These are phyloP conservation scores for Candida taoyuanica DNA, from an alignment of 805 yeast genomes.

Conservation along the genomic window DNA sequence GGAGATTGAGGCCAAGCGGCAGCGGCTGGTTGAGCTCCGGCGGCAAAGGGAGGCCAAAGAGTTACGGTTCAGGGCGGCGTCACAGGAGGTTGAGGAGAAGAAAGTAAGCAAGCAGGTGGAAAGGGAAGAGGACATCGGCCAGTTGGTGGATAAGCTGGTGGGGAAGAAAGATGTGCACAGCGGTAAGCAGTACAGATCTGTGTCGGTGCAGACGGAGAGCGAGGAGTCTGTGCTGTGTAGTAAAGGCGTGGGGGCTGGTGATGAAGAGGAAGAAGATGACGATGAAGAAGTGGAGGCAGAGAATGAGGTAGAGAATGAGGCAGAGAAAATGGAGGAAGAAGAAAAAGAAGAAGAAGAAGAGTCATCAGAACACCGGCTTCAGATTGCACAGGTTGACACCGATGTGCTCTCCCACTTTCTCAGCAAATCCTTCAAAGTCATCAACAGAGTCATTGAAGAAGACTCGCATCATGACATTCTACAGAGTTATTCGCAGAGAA, in stretches of 20 bases:
- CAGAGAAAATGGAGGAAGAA: conserved; percentile 1
- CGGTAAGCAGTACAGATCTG: conserved; percentile 3
- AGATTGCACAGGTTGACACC: neutral
- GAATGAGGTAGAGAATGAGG: neutral
- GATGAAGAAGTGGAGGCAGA: neutral
- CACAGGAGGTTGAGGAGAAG: too few relatives aligned
- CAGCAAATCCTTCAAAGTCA: conserved; percentile 21
- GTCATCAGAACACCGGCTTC: neutral
- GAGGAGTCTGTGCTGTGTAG: conserved; percentile 10
- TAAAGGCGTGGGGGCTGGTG: conserved; percentile 1
- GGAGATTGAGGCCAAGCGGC: conserved; percentile 50
- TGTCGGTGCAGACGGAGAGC: conserved; percentile 13
- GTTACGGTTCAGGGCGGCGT: conserved; percentile 5
- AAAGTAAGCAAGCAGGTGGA: neutral
- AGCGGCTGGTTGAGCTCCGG: conserved; percentile 47
- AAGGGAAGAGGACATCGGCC: too few relatives aligned
- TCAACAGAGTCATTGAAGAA: conserved; percentile 26
- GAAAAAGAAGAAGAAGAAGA: conserved; percentile 3
- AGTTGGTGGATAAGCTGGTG: conserved; percentile 9
- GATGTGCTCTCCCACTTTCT: conserved; percentile 15
- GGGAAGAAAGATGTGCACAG: neutral
- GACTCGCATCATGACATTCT: conserved; percentile 23
- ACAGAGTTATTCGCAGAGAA: conserved; percentile 12
- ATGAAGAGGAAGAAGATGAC: conserved; percentile 4
- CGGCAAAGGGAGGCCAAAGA: conserved; percentile 37